These are phyloP conservation scores for Cylindrotheca fusiformis DNA, from an alignment of 108 stramenopile species.

Conservation along the genomic window DNA sequence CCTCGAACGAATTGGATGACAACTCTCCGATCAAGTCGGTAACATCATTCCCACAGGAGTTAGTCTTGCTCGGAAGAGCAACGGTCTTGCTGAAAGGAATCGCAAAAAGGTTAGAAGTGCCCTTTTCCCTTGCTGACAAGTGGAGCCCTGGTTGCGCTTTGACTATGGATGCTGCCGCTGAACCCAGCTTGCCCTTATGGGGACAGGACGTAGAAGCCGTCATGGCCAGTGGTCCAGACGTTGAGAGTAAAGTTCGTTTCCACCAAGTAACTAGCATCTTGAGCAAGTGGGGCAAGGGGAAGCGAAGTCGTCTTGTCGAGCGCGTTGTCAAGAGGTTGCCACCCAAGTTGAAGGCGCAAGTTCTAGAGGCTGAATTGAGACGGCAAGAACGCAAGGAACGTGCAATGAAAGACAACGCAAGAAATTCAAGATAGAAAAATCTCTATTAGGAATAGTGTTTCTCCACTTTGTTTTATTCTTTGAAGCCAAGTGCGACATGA, in stretches of 20 bases:
- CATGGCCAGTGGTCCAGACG: slow-evolving; percentile 1
- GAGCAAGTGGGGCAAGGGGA: slow-evolving; percentile 21
- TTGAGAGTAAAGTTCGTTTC: slow-evolving; percentile 15
- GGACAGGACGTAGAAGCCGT: neutral
- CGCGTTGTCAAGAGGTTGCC: slow-evolving; percentile 14
- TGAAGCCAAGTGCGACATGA: too few relatives aligned
- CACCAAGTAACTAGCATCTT: slow-evolving; percentile 11
- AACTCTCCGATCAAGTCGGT: slow-evolving; percentile 36
- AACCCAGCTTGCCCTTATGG: slow-evolving; percentile 15
- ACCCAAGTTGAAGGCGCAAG: neutral
- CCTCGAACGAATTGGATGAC: slow-evolving; percentile 20
- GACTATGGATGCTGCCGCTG: slow-evolving; percentile 8
- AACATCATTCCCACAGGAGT: slow-evolving; percentile 45
- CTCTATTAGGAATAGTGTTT: too few relatives aligned
- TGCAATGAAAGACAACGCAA: neutral
- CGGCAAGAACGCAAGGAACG: slow-evolving; percentile 16
- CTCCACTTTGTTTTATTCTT: too few relatives aligned
- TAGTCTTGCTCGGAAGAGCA: slow-evolving; percentile 53
- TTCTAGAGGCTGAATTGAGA: slow-evolving; percentile 5
- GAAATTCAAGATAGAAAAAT: neutral
- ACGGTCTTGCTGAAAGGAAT: slow-evolving; percentile 64
- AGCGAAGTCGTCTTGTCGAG: slow-evolving; percentile 7
- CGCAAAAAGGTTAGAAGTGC: slow-evolving; percentile 35
- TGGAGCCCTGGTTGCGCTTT: slow-evolving; percentile 15
- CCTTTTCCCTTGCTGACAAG: slow-evolving; percentile 27